Percentiles rank a stretch among this genome's conserved stretches.
Conservation (phyloP, 2,329 filamentous ascomycete genomes). For the Fusarium verticillioides region DNA sequence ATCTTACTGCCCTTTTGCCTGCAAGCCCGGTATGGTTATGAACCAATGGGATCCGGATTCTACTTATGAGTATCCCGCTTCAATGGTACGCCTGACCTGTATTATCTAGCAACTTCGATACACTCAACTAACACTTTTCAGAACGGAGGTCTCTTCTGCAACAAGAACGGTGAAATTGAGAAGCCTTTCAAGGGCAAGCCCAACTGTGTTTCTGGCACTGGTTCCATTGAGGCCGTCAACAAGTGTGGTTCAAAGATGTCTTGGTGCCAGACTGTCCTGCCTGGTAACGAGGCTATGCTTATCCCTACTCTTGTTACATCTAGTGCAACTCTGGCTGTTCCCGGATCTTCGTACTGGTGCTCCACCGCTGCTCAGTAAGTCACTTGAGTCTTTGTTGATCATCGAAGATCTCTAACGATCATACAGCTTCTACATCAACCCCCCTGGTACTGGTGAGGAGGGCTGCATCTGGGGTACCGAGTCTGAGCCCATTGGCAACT, state of each 20-base stretch:
- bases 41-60: constrained; percentile 81
- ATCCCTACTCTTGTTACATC: constrained; percentile 77
- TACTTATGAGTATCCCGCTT: constrained; percentile 74
- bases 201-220: constrained; percentile 77
- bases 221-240: constrained; percentile 73
- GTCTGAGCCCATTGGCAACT: constrained; percentile 75
- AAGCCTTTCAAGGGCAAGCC: constrained; percentile 76
- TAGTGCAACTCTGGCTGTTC: constrained; percentile 73
- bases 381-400: not conserved
- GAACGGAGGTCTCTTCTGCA: constrained; percentile 81
- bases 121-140: constrained; percentile 47
- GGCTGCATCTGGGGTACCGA: constrained; percentile 79
- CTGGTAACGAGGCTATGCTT: constrained; percentile 84
- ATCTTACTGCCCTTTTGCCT: constrained; percentile 80
- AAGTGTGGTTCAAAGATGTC: constrained; percentile 70
- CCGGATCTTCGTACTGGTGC: constrained; percentile 76
- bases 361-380: constrained; percentile 78
- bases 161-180: constrained; percentile 70
- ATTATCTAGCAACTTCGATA: not conserved
- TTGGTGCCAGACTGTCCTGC: constrained; percentile 83
- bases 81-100: constrained; percentile 67
- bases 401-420: constrained; percentile 41
- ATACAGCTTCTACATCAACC: constrained; percentile 80
- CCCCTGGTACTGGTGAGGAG: constrained; percentile 71
- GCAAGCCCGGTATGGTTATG: constrained; percentile 79